Evolutionary conservation across 139 green algal species (phyloP), one percentile per base, ranked within the genome.

Genomic region (Chlorella sp.): DNA sequence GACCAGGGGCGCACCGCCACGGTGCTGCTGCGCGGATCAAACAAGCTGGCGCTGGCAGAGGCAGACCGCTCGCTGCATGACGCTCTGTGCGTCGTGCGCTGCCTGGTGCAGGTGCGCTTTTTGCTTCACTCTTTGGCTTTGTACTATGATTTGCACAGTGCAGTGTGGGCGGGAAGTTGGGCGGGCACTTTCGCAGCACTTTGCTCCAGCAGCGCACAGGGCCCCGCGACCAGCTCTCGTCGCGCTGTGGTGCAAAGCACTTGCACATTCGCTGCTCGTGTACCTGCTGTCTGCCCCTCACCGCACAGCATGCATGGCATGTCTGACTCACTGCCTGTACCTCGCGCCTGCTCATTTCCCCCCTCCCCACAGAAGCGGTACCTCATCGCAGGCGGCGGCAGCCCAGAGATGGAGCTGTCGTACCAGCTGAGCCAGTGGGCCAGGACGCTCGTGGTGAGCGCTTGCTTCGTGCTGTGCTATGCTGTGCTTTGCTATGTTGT

Each of bases 1-100:
- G 94, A 97, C 89, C 94, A 92, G 90, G 98, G 98, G 12, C 92
- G 94, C 57, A 99, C 98, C 16, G 95, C 96, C 82, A 98, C 97
- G 0, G 96, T 99, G 77, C 92, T 99, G 89, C 93, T 99, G 69
- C 94, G 98, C 21, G 98, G 97, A n/a, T 97, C 92, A 90, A 99
- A 99, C 94, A 98, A 98, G 92, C 93, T 99, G 77, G 97, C 97
- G 61, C 90, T 98, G 64, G 95, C 94, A 37, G 97, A 99, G 94
- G 97, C 97, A 34, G 97, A 99, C 66, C 95, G 97, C 77, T 97
- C 93, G 1, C 94, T 99, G 83, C 97, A 99, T 90, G 98, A 99
- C 90, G 98, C 97, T 32, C 92, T 99, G 84, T 99, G 97, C 91
- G 96, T 98, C 1, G 94, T 98, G 79, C 95, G 97, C 64, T 99